These are phyloP conservation scores for Fraxinus ornus DNA, from an alignment of 305 asterid species.

Conservation along the genomic window DNA sequence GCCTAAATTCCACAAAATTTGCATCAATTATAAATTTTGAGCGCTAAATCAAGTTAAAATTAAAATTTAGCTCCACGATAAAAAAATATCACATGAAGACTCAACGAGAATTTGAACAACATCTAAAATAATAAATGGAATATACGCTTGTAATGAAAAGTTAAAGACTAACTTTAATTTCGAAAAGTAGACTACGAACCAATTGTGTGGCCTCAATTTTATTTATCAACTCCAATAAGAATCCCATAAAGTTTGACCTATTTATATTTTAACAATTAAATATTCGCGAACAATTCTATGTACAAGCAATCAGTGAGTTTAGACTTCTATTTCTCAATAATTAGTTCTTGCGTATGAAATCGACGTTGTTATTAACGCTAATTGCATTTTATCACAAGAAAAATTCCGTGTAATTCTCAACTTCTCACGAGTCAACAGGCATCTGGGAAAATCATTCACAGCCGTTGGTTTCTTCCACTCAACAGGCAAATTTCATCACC, in stretches of 20 bases:
- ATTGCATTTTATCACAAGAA: neutral
- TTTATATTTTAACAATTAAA: neutral
- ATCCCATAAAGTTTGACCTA: neutral
- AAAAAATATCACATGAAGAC: neutral
- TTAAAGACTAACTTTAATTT: neutral
- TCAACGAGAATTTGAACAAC: no score
- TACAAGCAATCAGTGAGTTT: neutral
- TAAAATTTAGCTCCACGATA: neutral
- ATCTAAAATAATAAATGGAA: no score
- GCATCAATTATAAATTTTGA: neutral
- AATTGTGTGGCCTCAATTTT: neutral
- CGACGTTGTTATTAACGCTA: neutral
- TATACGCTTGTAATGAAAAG: no score
- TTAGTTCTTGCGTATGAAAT: neutral
- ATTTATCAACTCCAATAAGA: neutral
- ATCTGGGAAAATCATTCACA: conserved; percentile 20
- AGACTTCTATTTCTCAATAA: neutral
- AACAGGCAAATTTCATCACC: neutral
- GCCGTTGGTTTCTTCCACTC: conserved; percentile 31
- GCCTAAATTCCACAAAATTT: neutral
- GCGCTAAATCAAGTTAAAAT: neutral
- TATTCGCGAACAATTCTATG: neutral
- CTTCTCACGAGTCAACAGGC: conserved; percentile 5
- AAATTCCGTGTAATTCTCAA: neutral
- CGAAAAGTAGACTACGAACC: neutral